A percentile compares a stretch with the other conserved stretches of the same genome.
Evolutionary conservation across 2,329 filamentous ascomycete species (phyloP).

Genomic region (Sclerotinia spermophila): DNA sequence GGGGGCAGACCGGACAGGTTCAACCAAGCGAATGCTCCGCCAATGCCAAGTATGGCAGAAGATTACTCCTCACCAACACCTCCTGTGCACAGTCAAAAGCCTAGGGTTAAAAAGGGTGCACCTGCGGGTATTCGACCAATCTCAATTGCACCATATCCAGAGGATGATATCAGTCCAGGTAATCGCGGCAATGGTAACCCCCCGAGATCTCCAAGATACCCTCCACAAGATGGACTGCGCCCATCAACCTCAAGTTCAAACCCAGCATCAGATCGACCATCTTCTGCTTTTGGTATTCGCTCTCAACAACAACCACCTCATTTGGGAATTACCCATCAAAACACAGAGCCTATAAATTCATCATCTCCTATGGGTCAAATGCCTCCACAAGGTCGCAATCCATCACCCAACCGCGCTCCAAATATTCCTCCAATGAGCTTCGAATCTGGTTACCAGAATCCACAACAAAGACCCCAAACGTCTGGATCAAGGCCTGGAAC

Average conservation of each 20-base stretch:
- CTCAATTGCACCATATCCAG: constrained; percentile 63
- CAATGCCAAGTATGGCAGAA: constrained; percentile 35
- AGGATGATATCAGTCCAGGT: constrained; percentile 51
- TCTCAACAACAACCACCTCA: constrained; percentile 33
- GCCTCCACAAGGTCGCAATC: constrained; percentile 39
- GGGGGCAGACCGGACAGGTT: constrained; percentile 60
- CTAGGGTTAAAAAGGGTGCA: constrained; percentile 14
- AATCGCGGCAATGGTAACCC: not conserved
- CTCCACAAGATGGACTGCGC: constrained; percentile 39
- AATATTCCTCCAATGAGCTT: constrained; percentile 15
- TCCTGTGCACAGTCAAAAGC: constrained; percentile 22
- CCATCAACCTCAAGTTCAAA: constrained; percentile 41
- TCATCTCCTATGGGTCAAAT: constrained; percentile 48
- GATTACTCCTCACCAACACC: constrained; percentile 30
- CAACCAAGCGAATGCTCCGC: constrained; percentile 41
- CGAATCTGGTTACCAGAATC: constrained; percentile 18
- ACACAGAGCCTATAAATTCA: constrained; percentile 37
- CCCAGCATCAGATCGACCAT: constrained; percentile 39
- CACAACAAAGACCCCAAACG: constrained; percentile 17
- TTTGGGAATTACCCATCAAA: constrained; percentile 19
- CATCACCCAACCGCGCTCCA: constrained; percentile 8
- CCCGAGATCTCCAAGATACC: constrained; percentile 35
- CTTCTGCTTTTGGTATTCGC: constrained; percentile 50
- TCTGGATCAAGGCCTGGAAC: constrained; percentile 14
- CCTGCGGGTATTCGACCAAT: constrained; percentile 25